Conservation (phyloP, 1,284 basidiomycete species). For the Exobasidium cylindrosporum region DNA sequence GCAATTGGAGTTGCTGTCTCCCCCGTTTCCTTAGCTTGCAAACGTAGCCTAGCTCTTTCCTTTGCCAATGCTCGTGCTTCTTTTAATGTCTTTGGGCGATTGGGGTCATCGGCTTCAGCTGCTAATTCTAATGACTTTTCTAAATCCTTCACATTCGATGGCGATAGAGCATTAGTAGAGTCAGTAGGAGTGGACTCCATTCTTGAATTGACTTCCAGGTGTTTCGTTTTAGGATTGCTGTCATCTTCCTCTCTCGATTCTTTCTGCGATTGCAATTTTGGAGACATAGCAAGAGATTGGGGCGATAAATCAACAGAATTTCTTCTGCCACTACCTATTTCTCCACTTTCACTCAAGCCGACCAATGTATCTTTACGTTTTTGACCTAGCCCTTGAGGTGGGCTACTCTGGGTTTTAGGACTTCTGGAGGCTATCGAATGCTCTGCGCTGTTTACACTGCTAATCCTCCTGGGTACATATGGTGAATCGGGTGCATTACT, state of each 20-base stretch:
- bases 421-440: background rate
- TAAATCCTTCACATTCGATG: conserved; percentile 11
- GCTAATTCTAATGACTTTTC: conserved; percentile 12
- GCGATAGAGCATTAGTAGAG: background rate
- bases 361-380: background rate
- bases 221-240: background rate
- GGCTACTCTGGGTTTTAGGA: background rate
- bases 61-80: conserved; percentile 26
- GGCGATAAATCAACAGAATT: background rate
- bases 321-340: background rate
- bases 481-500: conserved; percentile 11
- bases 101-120: conserved; percentile 20
- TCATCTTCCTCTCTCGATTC: background rate
- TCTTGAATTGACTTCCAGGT: background rate
- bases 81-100: conserved; percentile 21
- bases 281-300: background rate
- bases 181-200: background rate
- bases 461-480: background rate
- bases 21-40: background rate
- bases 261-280: background rate
- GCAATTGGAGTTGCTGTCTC: background rate
- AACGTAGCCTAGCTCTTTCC: conserved; percentile 16
- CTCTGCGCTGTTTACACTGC: conserved; percentile 7
- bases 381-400: background rate
- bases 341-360: background rate